These are phyloP conservation scores for Jasminum sambac DNA, from an alignment of 257 asterid species.

Conservation along the genomic window DNA sequence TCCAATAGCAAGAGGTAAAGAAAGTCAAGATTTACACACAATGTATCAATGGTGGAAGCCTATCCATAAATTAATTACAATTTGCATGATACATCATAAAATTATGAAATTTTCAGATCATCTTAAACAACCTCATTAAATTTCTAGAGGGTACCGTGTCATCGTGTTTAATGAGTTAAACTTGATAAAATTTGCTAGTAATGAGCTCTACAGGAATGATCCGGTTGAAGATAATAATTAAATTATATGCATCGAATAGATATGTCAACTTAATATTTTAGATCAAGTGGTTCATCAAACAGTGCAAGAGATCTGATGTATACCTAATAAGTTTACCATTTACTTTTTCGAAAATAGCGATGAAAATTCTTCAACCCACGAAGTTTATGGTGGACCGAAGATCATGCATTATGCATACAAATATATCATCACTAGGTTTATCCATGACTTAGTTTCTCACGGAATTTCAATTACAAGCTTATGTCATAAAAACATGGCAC, in stretches of 20 bases:
- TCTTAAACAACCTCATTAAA: neutral
- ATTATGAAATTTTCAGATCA: neutral
- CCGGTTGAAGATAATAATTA: too few species aligned
- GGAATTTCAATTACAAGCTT: neutral
- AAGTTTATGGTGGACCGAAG: neutral
- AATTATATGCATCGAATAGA: too few species aligned
- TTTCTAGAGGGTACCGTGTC: neutral
- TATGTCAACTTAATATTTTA: too few species aligned
- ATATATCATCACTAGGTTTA: neutral
- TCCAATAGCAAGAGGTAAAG: neutral
- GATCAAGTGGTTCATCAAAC: too few species aligned
- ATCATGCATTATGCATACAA: neutral
- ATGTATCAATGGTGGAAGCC: neutral
- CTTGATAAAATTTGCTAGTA: neutral
- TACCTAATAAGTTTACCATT: neutral
- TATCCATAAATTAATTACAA: too few species aligned
- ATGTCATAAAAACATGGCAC: neutral
- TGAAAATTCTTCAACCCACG: neutral
- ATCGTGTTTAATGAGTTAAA: conserved; percentile 6
- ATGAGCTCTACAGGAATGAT: neutral
- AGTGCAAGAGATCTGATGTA: neutral
- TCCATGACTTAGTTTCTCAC: neutral
- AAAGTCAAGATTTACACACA: neutral
- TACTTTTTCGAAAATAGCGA: neutral
- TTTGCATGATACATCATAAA: neutral